Conservation (phyloP, 805 yeast genomes). For the Candida berthetii region DNA sequence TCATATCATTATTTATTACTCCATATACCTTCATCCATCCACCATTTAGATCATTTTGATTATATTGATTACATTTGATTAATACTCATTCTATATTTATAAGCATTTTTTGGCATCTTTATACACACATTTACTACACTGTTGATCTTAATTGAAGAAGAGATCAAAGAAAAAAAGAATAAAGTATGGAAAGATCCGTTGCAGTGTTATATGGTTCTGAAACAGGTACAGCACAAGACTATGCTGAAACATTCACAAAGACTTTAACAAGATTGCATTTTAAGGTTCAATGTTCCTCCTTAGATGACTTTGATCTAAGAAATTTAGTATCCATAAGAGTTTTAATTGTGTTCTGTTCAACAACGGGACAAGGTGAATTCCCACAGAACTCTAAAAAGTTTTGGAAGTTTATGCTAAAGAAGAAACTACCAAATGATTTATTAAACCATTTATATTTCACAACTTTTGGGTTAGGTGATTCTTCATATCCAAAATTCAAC, state of each 20-base stretch:
- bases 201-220: slow-evolving; percentile 85
- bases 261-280: slow-evolving; percentile 49
- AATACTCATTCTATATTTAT: too few relatives aligned
- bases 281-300: slow-evolving; percentile 38
- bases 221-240: slow-evolving; percentile 87
- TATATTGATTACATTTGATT: too few relatives aligned
- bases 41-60: too few relatives aligned
- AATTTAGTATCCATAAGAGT: slow-evolving; percentile 41
- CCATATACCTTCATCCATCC: too few relatives aligned
- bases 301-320: slow-evolving; percentile 57
- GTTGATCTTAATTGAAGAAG: too few relatives aligned
- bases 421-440: slow-evolving; percentile 55
- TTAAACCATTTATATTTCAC: slow-evolving; percentile 59
- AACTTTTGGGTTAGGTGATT: slow-evolving; percentile 89
- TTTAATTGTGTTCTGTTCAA: slow-evolving; percentile 65
- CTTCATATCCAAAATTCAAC: slow-evolving; percentile 84
- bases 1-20: too few relatives aligned
- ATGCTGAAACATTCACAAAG: slow-evolving; percentile 58
- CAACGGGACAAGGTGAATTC: slow-evolving; percentile 93
- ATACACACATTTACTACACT: too few relatives aligned
- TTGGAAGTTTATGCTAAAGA: slow-evolving; percentile 68
- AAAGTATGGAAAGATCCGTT: slow-evolving; percentile 25
- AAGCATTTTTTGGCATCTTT: too few relatives aligned
- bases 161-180: too few relatives aligned
- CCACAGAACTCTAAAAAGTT: slow-evolving; percentile 72